Evolutionary conservation across 2,329 filamentous ascomycete species (phyloP).

Genomic region (Penicillium oxalicum): DNA sequence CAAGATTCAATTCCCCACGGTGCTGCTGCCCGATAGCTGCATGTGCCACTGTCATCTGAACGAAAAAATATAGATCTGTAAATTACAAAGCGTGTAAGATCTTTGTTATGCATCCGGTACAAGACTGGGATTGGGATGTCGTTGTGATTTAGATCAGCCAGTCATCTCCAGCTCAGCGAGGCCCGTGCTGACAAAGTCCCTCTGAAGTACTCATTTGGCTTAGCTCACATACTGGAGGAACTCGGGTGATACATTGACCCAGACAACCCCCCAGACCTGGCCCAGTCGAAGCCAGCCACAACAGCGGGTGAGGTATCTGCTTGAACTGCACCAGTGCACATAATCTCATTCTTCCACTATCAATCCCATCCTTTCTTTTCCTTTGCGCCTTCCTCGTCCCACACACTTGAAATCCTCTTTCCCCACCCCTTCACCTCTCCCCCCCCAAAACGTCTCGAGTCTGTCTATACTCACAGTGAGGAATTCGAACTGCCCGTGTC

Average conservation of each 20-base stretch:
- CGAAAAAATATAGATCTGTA: too few species aligned
- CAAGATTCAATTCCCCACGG: neutral
- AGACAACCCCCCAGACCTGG: neutral
- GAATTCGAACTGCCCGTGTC: neutral
- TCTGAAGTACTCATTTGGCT: slow-evolving; percentile 10
- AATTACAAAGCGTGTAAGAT: neutral
- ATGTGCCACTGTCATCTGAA: too few species aligned
- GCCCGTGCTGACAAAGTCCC: slow-evolving; percentile 7
- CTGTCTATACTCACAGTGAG: neutral
- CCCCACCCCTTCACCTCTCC: slow-evolving; percentile 4
- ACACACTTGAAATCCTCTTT: slow-evolving; percentile 1
- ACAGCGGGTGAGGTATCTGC: neutral
- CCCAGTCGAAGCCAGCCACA: neutral
- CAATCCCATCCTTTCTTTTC: slow-evolving; percentile 11
- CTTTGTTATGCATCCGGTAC: neutral
- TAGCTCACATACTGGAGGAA: slow-evolving; percentile 8
- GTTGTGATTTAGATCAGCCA: neutral
- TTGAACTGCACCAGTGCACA: neutral
- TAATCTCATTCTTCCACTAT: slow-evolving; percentile 10
- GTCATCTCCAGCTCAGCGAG: neutral
- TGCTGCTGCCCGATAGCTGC: too few species aligned
- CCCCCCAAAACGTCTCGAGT: slow-evolving; percentile 6
- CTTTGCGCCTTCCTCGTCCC: slow-evolving; percentile 13
- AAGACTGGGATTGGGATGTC: neutral
- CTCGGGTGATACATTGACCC: slow-evolving; percentile 11